Base-by-base conservation (phyloP, 2,329 filamentous ascomycete genomes). In the Xenoacremonium recifei region DNA sequence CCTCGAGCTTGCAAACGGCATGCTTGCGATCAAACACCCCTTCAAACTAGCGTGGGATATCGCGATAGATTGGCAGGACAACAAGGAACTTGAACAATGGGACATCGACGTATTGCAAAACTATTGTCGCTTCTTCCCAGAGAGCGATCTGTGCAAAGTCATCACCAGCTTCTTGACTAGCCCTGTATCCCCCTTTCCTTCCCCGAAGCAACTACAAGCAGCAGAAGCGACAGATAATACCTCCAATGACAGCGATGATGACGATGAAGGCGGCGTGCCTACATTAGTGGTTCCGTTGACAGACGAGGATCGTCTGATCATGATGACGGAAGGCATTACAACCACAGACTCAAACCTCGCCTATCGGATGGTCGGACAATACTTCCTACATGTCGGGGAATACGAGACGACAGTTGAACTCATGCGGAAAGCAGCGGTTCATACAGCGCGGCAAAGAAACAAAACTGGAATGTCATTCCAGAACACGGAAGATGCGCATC, bases 11-110 rank as follows among this genome's bases (percentile, higher is more conserved):
- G 90, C 92, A 1, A 82, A 84, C 49, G 93, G 92, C 47, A 96
- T 99, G 87, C 92, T 99, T 47, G 87, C 96, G 45, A 93, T 99
- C 62, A 91, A 92, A 55, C 90, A 97, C 55, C 88, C 89, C 0
- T 96, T 85, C 66, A 81, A 85, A 49, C 75, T 95, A 13, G 93
- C 93, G 0, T 99, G 95, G 95, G 85, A 89, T 55, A 85, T 96
- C 47, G 79, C 87, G 21, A 74, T 99, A 44, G 89, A 97, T 59
- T 97, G 92, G 87, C 80, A 87, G 53, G 91, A 96, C 63, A 71
- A 82, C 31, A 82, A 87, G 54, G 79, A 80, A 35, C 77, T 93
- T 35, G 71, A 76, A n/a, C 80, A 89, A 19, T 86, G 89, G 72
- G 91, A 97, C 59, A 77, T 81, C 32, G 80, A 79, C 32, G 72